Conservation (phyloP, 1,139 yeast genomes). For the Blastobotrys arbuscula region DNA sequence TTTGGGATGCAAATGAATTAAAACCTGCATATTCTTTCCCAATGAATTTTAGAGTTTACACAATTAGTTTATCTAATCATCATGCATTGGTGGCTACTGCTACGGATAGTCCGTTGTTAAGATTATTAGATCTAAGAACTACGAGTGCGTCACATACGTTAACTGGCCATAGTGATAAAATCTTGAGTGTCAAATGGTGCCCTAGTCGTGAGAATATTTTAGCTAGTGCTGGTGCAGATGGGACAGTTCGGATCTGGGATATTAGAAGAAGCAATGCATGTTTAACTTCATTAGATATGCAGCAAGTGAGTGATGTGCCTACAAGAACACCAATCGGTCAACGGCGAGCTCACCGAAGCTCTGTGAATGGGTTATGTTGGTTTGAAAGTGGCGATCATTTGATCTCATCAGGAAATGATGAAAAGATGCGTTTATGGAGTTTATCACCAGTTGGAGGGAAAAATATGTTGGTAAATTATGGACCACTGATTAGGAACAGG, state of each 20-base stretch:
- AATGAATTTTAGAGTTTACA: slow-evolving; percentile 39
- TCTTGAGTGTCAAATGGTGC: slow-evolving; percentile 70
- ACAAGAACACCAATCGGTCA: slow-evolving; percentile 24
- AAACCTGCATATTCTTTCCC: slow-evolving; percentile 61
- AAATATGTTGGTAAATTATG: slow-evolving; percentile 67
- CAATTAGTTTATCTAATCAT: slow-evolving; percentile 37
- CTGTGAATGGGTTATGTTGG: slow-evolving; percentile 73
- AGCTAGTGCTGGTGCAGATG: slow-evolving; percentile 76
- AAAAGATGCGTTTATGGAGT: slow-evolving; percentile 72
- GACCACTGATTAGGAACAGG: slow-evolving; percentile 69
- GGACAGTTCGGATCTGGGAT: slow-evolving; percentile 59
- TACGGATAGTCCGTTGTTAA: slow-evolving; percentile 61
- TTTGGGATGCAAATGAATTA: slow-evolving; percentile 74
- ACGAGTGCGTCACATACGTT: slow-evolving; percentile 67
- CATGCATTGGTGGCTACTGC: slow-evolving; percentile 64
- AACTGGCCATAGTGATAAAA: slow-evolving; percentile 57
- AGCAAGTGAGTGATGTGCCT: slow-evolving; percentile 24
- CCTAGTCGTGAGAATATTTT: slow-evolving; percentile 57
- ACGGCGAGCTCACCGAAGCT: slow-evolving; percentile 63
- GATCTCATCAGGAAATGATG: slow-evolving; percentile 69
- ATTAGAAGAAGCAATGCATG: slow-evolving; percentile 64
- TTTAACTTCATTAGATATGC: slow-evolving; percentile 53
- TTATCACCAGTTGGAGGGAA: slow-evolving; percentile 42
- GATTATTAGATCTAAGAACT: slow-evolving; percentile 67
- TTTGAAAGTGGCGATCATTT: slow-evolving; percentile 55